Conservation (phyloP, 2,329 filamentous ascomycete genomes). For the Colletotrichum costaricense region DNA sequence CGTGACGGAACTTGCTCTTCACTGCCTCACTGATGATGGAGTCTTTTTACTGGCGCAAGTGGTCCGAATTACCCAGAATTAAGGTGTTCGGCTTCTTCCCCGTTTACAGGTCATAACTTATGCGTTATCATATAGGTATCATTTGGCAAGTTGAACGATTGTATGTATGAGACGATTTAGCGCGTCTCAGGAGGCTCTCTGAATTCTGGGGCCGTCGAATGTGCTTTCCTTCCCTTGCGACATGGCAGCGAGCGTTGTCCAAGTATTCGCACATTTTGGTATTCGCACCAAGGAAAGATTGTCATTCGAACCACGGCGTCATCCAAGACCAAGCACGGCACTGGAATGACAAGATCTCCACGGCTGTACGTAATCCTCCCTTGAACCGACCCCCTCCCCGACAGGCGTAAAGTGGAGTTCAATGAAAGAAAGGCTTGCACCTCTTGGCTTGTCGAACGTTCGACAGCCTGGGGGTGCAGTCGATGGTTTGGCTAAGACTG, state of each 20-base stretch:
- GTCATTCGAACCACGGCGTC: background rate
- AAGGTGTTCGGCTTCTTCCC: background rate
- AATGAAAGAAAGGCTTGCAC: background rate
- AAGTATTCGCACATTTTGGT: background rate
- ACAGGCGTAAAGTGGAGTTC: conserved; percentile 15
- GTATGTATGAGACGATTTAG: background rate
- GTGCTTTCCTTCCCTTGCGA: too few species aligned
- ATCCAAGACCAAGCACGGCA: background rate
- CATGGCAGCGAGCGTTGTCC: background rate
- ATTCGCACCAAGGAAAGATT: background rate
- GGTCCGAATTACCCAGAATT: conserved; percentile 3
- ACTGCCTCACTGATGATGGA: conserved; percentile 26
- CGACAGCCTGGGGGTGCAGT: background rate
- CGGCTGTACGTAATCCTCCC: conserved; percentile 21
- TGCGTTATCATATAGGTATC: background rate
- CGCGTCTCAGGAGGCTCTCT: conserved; percentile 4
- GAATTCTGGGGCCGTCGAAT: background rate
- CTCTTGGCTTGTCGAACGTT: background rate
- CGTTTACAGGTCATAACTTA: background rate
- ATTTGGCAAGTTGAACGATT: background rate
- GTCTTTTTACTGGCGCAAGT: background rate
- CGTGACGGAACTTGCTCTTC: conserved; percentile 2
- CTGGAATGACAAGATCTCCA: conserved; percentile 3
- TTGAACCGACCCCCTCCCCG: conserved; percentile 1
- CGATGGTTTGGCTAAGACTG: conserved; percentile 13